Base-by-base conservation (phyloP, 139 green algal species). In the Picochlorum sp. region DNA sequence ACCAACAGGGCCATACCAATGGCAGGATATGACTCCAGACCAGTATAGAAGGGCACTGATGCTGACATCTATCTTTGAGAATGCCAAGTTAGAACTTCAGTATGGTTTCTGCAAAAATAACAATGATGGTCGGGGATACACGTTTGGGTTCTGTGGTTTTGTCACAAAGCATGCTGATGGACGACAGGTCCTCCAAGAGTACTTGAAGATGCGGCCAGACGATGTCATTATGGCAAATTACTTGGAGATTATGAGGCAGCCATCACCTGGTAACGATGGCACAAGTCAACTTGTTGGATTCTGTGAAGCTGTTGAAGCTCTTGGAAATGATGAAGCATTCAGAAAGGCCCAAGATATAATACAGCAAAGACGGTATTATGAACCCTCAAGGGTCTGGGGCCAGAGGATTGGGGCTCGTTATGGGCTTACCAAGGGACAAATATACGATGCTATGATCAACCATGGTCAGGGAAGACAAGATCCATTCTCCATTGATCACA, bases 1-100 rank as follows among this genome's bases (percentile, higher is more conserved):
- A 18, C 61, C 61, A 26, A 18, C 15, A 57, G 61, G 45, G 2
- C 61, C 61, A 23, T 66, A 24, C n/a, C 16, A 56, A 23, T 65
- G 44, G 41, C 20, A 57, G 21, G 58, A 65, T 21, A 18, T 75
- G 34, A 64, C 61, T 18, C 24, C 51, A 13, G 60, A 68, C 9
- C 68, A 75, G 38, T 52, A 55, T 18, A 49, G 68, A 20, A 61
- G 68, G 45, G 60, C 65, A 51, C 49, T 60, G 24, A 44, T 62
- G 61, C 68, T 75, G 61, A 75, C 68, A 21, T 69, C 60, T 28
- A 65, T 75, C 18, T 75, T 75, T 47, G 68, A 75, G 9, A 75
- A 75, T 20, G 51, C 61, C 6, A 15, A 75, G 10, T 55, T 70
- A 44, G 38, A 41, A 26, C 30, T 65, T 34, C 61, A 75, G 61